A percentile compares a stretch with the other conserved stretches of the same genome.
Conservation (phyloP, 208 protist species). For the Leishmania lainsoni region DNA sequence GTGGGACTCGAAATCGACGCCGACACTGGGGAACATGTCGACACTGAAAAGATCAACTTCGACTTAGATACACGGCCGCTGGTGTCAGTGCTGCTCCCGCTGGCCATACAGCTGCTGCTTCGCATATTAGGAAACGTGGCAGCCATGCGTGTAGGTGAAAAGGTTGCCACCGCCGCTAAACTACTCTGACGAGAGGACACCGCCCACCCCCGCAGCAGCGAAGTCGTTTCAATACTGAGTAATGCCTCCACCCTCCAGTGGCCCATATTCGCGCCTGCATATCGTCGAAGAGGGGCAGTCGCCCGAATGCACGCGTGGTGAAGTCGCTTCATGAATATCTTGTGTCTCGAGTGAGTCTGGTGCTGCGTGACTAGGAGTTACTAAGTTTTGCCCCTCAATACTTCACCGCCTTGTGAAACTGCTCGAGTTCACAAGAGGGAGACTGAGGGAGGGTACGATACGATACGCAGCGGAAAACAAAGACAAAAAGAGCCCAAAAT, state of each 20-base stretch:
- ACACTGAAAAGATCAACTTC: not conserved
- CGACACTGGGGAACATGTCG: conserved; percentile 10
- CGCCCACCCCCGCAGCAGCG: not conserved
- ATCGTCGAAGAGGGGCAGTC: not conserved
- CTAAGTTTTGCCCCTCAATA: not conserved
- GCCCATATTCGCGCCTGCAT: not conserved
- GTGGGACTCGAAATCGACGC: not conserved
- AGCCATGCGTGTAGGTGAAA: not conserved
- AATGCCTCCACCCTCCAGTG: not conserved
- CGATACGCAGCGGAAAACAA: not conserved
- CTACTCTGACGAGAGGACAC: not conserved
- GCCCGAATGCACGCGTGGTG: not conserved
- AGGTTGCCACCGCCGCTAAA: not conserved
- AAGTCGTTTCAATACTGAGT: not conserved
- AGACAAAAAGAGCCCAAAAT: not conserved
- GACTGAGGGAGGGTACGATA: not conserved
- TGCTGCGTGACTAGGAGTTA: not conserved
- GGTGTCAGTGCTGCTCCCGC: not conserved
- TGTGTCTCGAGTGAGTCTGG: not conserved
- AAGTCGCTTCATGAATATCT: not conserved
- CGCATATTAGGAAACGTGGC: not conserved
- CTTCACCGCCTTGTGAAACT: not conserved
- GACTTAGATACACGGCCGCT: not conserved
- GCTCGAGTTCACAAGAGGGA: not conserved
- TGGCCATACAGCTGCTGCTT: not conserved